Evolutionary conservation across 169 alveolate species (phyloP), one percentile per base, ranked within the genome.

Genomic region (Besnoitia besnoiti): DNA sequence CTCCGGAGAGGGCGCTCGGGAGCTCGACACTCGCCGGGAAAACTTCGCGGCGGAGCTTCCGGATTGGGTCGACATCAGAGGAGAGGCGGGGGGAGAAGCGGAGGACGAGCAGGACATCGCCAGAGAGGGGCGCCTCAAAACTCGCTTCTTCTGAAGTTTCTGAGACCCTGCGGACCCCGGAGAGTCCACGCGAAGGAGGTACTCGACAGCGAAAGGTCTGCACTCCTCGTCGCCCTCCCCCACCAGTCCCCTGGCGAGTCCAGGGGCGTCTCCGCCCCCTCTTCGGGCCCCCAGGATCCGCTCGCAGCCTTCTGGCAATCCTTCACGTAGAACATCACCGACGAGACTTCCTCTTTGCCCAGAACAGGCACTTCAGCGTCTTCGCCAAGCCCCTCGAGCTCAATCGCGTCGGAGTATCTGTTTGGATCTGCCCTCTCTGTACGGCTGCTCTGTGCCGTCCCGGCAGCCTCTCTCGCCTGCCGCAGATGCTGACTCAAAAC

Each of bases 171-270:
- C 1, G 24, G 27, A 1, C 30, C n/a, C 33, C 1, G 67, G 30
- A 73, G 82, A 73, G 24, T 10, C 40, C 33, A 39, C 30, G 19
- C 40, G 61, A 8, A 77, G 30, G 19, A 77, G 40, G 55, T 77
- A 77, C 47, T 77, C 87, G 40, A 77, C 87, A 35, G 87, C 87
- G 35, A 77, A 77, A 10, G 87, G 87, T 44, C 30, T 77, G 27
- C 59, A 4, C 47, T 77, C 87, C 30, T 4, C 87, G 49, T 77
- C 87, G 40, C 44, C 55, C 40, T n/a, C 40, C 44, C n/a, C n/a
- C n/a, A n/a, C n/a, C n/a, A n/a, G n/a, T n/a, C 39, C 80, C 39
- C 39, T 67, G 80, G 50, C 33, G 87, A 1, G 37, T 37, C 40
- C 87, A 19, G 35, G 59, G 42, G 35, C 55, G 19, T 37, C 87